Evolutionary conservation across 495 filamentous ascomycete species (phyloP), one percentile per base, ranked within the genome.

Genomic region (Tuber microsphaerosporum): DNA sequence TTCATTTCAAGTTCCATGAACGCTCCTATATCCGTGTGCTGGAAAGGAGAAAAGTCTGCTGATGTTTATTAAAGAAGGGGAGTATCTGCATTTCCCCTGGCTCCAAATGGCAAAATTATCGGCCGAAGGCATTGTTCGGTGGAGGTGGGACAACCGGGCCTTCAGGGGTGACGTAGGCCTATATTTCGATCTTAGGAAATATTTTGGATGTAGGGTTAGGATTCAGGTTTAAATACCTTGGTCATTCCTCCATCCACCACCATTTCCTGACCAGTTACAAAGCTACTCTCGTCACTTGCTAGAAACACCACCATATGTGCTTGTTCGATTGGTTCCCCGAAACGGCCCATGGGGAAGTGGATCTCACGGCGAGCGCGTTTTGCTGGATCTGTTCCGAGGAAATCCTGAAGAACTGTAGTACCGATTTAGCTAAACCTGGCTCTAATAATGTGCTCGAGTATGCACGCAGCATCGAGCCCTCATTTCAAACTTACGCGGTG

Each of bases 191-290:
- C 68, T 71, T 34, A 22, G n/a, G 42, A 42, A 41, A 37, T 2
- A 17, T 16, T 48, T 45, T 26, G 41, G 34, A 73, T 37, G 37
- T 37, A 41, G 71, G 65, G 41, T 41, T 69, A 26, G 44, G 44
- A 56, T 39, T 75, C 16, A 14, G 56, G 17, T 43, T 76, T 42
- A 79, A 84, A 65, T 82, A 87, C 88, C 88, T 92, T 97, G 77
- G 89, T 94, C 92, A 99, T 92, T 41, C 95, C 95, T 65, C 94
- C 94, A 81, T 98, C 95, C n/a, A 98, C 94, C 12, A 94, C 90
- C 85, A 99, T 96, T 79, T 98, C 95, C 71, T 90, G 88, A 3
- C 92, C 95, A 76, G 95, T 98, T 70, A 97, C 91, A 78, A 97
- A 99, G 84, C 92, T 92, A 82, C 91, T 91, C 84, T 99, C 95